phyloP scores from a whole-genome alignment of 768 basidiomycete species.

The Sarcodon sp. region DNA sequence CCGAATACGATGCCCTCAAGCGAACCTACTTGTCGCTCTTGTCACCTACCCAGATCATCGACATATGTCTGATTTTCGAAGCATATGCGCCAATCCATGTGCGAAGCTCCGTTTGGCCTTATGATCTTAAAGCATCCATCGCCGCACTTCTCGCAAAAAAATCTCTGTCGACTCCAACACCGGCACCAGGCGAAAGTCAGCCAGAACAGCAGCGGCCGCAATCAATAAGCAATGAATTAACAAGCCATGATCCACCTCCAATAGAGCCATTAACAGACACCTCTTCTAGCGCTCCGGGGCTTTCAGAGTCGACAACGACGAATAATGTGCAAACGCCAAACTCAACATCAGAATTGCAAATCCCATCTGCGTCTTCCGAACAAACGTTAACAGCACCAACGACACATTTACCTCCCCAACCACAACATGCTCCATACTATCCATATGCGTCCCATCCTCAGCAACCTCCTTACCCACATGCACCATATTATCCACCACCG shows the following conservation, averaged over 20 bases:
- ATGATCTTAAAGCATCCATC: conserved; percentile 54
- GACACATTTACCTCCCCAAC: not conserved
- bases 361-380: conserved; percentile 1
- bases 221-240: not conserved
- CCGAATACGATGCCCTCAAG: conserved; percentile 45
- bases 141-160: conserved; percentile 30
- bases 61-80: conserved; percentile 65
- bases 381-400: not conserved
- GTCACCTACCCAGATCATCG: conserved; percentile 60
- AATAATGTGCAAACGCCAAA: too few species aligned
- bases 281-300: conserved; percentile 7
- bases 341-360: conserved; percentile 1
- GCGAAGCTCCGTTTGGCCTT: conserved; percentile 60
- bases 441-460: conserved; percentile 13
- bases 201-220: conserved; percentile 1
- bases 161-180: conserved; percentile 10
- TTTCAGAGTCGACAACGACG: not conserved
- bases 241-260: conserved; percentile 4
- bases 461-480: conserved; percentile 49
- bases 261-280: conserved; percentile 3
- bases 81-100: conserved; percentile 52
- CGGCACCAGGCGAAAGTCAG: conserved; percentile 2
- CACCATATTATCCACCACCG: conserved; percentile 48
- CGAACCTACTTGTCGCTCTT: conserved; percentile 59
- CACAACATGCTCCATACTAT: conserved; percentile 13